Percentiles rank a stretch among this genome's conserved stretches.
Evolutionary conservation across 768 basidiomycete species (phyloP).

Genomic region (Phylloporus rhodoxanthus): DNA sequence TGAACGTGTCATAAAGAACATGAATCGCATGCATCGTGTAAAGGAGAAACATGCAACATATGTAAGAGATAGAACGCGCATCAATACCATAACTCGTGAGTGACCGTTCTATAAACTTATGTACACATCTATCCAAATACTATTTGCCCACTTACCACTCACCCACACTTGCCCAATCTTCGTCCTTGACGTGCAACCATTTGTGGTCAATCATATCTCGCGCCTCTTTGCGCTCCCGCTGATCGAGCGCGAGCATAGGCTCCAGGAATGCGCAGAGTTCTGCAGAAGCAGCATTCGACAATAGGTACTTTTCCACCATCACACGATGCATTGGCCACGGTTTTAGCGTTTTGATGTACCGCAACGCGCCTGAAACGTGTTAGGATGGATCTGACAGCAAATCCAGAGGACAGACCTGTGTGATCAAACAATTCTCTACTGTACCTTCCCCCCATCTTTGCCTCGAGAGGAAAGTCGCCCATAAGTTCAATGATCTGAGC

Average conservation of each 20-base stretch:
- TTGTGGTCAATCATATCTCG: slow-evolving; percentile 67
- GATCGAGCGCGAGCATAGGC: slow-evolving; percentile 73
- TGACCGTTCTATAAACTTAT: slow-evolving; percentile 5
- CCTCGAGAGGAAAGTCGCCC: slow-evolving; percentile 66
- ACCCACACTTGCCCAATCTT: slow-evolving; percentile 23
- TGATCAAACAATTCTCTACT: slow-evolving; percentile 81
- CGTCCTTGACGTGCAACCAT: slow-evolving; percentile 54
- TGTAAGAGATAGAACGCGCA: not conserved
- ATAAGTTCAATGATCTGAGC: slow-evolving; percentile 91
- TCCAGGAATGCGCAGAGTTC: slow-evolving; percentile 61
- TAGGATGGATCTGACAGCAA: not conserved
- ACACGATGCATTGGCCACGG: slow-evolving; percentile 79
- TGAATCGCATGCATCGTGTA: not conserved
- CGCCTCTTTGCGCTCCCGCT: slow-evolving; percentile 62
- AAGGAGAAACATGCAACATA: slow-evolving; percentile 6
- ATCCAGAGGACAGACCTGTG: slow-evolving; percentile 39
- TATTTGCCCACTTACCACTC: slow-evolving; percentile 23
- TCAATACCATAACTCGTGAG: slow-evolving; percentile 2
- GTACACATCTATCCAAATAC: slow-evolving; percentile 7
- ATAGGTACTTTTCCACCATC: slow-evolving; percentile 86
- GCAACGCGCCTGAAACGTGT: slow-evolving; percentile 46
- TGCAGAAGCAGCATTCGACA: slow-evolving; percentile 50
- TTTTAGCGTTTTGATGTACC: slow-evolving; percentile 70
- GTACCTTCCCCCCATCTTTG: slow-evolving; percentile 81
- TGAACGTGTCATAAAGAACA: not conserved